phyloP scores from a whole-genome alignment of 177 flowering plant species.

The Tripterygium wilfordii region DNA sequence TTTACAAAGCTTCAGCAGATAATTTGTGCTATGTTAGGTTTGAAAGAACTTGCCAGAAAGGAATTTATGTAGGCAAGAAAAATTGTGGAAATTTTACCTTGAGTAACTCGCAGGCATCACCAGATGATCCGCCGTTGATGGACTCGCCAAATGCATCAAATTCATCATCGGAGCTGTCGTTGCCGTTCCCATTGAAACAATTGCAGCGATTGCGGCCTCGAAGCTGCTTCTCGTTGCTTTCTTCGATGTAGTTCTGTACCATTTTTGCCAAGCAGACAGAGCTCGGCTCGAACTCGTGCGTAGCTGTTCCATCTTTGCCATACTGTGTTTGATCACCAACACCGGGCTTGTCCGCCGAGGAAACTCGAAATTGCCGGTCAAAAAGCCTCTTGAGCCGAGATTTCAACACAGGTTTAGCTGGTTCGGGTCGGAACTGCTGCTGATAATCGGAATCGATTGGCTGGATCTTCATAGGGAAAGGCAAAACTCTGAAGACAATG shows the following conservation, averaged over 20 bases:
- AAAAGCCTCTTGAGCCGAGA: slow-evolving; percentile 58
- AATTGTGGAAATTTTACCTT: slow-evolving; percentile 39
- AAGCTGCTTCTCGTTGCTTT: slow-evolving; percentile 58
- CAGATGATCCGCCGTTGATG: slow-evolving; percentile 19
- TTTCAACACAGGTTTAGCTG: slow-evolving; percentile 44
- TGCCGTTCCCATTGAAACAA: slow-evolving; percentile 74
- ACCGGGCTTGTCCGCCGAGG: slow-evolving; percentile 32
- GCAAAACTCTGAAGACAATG: slow-evolving; percentile 22
- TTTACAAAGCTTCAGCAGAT: no score
- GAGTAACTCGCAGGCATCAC: slow-evolving; percentile 46
- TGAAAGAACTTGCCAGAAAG: no score
- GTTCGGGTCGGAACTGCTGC: slow-evolving; percentile 16
- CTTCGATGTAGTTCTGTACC: slow-evolving; percentile 74
- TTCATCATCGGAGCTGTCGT: slow-evolving; percentile 78
- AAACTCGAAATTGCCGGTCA: slow-evolving; percentile 47
- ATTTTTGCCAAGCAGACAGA: slow-evolving; percentile 50
- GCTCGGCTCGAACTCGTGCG: slow-evolving; percentile 44
- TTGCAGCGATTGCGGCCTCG: slow-evolving; percentile 72
- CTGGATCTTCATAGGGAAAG: slow-evolving; percentile 62
- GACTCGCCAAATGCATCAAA: slow-evolving; percentile 45
- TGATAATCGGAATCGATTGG: slow-evolving; percentile 42
- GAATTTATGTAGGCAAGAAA: neutral
- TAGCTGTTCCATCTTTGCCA: slow-evolving; percentile 15
- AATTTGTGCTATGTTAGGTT: no score
- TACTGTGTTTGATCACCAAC: slow-evolving; percentile 14